These are phyloP conservation scores for Zanthoxylum bungeanum DNA, from an alignment of 345 rosid genomes.

Conservation along the genomic window DNA sequence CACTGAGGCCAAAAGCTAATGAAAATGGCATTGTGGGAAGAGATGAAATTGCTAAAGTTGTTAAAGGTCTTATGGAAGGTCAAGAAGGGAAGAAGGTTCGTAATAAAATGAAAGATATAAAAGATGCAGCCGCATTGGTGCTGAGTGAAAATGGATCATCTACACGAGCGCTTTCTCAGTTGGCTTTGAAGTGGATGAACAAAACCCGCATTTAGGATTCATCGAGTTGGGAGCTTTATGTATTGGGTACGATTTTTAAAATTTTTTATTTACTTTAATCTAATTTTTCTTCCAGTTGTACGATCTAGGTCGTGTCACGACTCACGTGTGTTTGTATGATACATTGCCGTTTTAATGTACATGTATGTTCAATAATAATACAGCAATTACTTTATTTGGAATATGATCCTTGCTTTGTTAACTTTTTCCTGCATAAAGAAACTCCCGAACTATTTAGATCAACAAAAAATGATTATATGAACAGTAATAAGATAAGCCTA, in stretches of 20 bases:
- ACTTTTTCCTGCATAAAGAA: no score
- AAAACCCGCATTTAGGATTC: slow-evolving; percentile 14
- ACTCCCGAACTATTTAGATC: no score
- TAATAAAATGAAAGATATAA: no score
- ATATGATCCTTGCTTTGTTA: no score
- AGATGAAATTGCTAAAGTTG: no score
- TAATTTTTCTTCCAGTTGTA: neutral
- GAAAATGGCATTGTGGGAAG: no score
- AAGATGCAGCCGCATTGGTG: no score
- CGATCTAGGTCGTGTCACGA: no score
- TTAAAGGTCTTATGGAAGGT: no score
- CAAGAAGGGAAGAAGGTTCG: no score
- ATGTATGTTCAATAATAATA: neutral
- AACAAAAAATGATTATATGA: no score
- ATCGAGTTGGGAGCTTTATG: neutral
- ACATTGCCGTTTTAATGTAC: neutral
- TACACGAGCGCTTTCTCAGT: slow-evolving; percentile 33
- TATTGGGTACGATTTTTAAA: neutral
- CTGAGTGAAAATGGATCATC: slow-evolving; percentile 63
- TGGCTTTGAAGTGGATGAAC: slow-evolving; percentile 51
- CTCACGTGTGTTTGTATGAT: neutral
- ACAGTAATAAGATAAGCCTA: neutral
- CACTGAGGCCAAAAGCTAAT: no score
- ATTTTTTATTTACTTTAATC: neutral
- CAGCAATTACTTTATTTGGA: neutral